phyloP scores from a whole-genome alignment of 1,284 basidiomycete species.

The Ustilago tritici region DNA sequence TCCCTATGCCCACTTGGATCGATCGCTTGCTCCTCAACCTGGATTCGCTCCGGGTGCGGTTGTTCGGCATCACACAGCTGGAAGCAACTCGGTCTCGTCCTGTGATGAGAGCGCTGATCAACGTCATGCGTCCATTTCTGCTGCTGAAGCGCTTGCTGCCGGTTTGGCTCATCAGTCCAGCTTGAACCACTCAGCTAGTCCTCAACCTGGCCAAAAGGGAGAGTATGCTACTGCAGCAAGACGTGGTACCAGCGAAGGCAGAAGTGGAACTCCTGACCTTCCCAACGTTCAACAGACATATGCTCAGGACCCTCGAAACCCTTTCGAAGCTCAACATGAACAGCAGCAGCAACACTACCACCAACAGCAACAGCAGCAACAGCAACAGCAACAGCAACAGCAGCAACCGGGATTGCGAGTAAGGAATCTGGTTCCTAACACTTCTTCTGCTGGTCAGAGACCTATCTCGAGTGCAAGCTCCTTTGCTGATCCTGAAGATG shows the following conservation, averaged over 20 bases:
- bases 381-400: constrained; percentile 3
- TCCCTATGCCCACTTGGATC: constrained; percentile 64
- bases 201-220: neutral
- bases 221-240: constrained; percentile 46
- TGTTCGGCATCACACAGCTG: constrained; percentile 14
- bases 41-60: constrained; percentile 22
- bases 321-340: constrained; percentile 12
- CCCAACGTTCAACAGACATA: constrained; percentile 63
- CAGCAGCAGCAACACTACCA: neutral
- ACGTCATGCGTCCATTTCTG: constrained; percentile 24
- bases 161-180: constrained; percentile 40
- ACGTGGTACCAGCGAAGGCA: constrained; percentile 47
- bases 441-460: constrained; percentile 39
- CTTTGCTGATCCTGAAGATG: constrained; percentile 52
- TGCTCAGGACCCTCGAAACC: constrained; percentile 14
- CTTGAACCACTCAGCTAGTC: constrained; percentile 29
- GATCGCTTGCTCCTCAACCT: constrained; percentile 23
- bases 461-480: constrained; percentile 54
- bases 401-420: constrained; percentile 24
- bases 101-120: constrained; percentile 21
- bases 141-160: constrained; percentile 39
- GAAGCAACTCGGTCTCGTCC: constrained; percentile 31
- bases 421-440: constrained; percentile 40
- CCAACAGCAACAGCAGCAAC: constrained; percentile 2
- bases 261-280: constrained; percentile 59